A percentile compares a stretch with the other conserved stretches of the same genome.
Evolutionary conservation across 192 early-diverging fungal species (phyloP).

Genomic region (Coemansia sp.): DNA sequence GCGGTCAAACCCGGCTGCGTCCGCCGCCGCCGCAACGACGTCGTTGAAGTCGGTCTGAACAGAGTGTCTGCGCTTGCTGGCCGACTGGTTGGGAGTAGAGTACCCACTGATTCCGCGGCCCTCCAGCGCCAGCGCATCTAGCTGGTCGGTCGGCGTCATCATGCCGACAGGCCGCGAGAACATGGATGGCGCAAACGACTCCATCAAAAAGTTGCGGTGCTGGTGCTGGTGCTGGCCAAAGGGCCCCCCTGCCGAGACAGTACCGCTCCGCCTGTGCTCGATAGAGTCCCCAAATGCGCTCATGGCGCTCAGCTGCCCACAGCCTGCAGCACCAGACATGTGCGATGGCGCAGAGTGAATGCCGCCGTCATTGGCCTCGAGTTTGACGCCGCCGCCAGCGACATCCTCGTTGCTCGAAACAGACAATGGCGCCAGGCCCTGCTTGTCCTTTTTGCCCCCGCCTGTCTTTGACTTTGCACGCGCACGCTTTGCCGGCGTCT

Average conservation of each 20-base stretch:
- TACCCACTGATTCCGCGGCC: constrained; percentile 33
- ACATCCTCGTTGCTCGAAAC: neutral
- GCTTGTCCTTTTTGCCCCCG: neutral
- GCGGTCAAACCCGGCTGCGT: constrained; percentile 36
- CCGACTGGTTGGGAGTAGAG: constrained; percentile 40
- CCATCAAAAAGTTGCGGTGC: constrained; percentile 23
- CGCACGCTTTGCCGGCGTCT: constrained; percentile 11
- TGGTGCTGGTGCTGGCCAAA: constrained; percentile 13
- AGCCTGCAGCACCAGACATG: neutral
- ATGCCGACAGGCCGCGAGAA: constrained; percentile 30
- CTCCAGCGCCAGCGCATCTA: constrained; percentile 47
- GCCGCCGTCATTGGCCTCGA: constrained; percentile 13
- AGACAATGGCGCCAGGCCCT: neutral
- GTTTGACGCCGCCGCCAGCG: neutral
- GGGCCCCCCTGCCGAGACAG: constrained; percentile 19
- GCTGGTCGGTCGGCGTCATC: constrained; percentile 45
- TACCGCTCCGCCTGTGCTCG: constrained; percentile 13
- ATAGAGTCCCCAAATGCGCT: constrained; percentile 2
- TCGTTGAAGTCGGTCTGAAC: constrained; percentile 44
- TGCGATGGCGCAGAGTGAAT: constrained; percentile 33
- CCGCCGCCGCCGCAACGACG: constrained; percentile 35
- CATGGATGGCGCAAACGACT: constrained; percentile 42
- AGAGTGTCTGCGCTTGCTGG: constrained; percentile 44
- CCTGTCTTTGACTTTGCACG: constrained; percentile 17
- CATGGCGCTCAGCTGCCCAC: constrained; percentile 7